phyloP scores from a whole-genome alignment of 2,329 filamentous ascomycete genomes.

The Stagonosporopsis cucurbitacearum region DNA sequence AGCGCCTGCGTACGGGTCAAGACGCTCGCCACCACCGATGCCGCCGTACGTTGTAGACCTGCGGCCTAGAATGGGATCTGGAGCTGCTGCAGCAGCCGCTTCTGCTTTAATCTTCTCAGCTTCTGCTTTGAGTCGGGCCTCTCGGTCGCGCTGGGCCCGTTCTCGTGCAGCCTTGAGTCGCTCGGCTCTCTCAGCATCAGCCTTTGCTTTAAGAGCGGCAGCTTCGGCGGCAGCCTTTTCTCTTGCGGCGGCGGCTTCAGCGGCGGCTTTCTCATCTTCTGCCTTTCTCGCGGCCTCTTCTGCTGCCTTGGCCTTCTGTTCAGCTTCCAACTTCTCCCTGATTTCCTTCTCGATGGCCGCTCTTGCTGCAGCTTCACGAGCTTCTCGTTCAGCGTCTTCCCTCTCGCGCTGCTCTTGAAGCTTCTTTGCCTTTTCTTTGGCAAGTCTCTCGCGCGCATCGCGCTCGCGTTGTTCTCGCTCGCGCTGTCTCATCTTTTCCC shows the following conservation, averaged over 20 bases:
- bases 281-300: constrained; percentile 49
- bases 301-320: constrained; percentile 47
- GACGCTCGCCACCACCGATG: constrained; percentile 68
- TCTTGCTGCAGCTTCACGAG: constrained; percentile 45
- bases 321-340: constrained; percentile 50
- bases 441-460: constrained; percentile 55
- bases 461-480: constrained; percentile 58
- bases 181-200: constrained; percentile 44
- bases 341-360: constrained; percentile 52
- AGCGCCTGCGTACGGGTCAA: constrained; percentile 70
- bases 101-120: constrained; percentile 42
- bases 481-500: constrained; percentile 57
- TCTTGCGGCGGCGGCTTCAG: constrained; percentile 41
- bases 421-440: constrained; percentile 48
- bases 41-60: constrained; percentile 49
- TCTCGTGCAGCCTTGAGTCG: constrained; percentile 49
- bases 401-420: constrained; percentile 52
- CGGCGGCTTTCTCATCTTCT: constrained; percentile 45
- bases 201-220: constrained; percentile 40
- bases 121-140: constrained; percentile 46
- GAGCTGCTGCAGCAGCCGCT: constrained; percentile 24
- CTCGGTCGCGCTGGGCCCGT: constrained; percentile 48
- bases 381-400: constrained; percentile 47
- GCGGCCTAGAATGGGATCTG: constrained; percentile 32
- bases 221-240: constrained; percentile 41